phyloP scores from a whole-genome alignment of 2,329 filamentous ascomycete genomes.

The Graphiopsis chlorocephala region DNA sequence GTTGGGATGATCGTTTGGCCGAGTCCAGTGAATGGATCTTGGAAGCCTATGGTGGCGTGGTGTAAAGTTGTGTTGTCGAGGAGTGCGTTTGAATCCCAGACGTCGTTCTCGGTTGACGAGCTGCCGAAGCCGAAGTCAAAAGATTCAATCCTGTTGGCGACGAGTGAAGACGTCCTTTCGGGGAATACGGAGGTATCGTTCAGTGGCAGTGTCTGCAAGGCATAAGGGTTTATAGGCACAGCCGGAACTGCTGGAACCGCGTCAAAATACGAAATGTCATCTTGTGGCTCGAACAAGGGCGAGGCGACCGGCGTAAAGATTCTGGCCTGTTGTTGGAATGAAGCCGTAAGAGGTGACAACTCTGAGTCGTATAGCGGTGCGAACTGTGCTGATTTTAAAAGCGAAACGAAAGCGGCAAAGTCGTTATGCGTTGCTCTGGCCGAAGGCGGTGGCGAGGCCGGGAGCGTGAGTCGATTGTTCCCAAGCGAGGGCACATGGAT shows the following conservation, averaged over 20 bases:
- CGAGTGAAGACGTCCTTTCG: slow-evolving; percentile 26
- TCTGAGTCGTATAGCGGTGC: slow-evolving; percentile 27
- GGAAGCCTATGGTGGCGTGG: not conserved
- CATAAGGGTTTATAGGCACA: slow-evolving; percentile 22
- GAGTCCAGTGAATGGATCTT: slow-evolving; percentile 25
- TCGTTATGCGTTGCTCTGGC: slow-evolving; percentile 40
- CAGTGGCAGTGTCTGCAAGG: slow-evolving; percentile 25
- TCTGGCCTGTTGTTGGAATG: slow-evolving; percentile 29
- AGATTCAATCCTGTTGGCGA: slow-evolving; percentile 26
- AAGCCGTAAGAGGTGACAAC: slow-evolving; percentile 31
- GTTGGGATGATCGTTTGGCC: slow-evolving; percentile 20
- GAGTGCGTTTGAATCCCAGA: not conserved
- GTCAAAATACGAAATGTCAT: slow-evolving; percentile 12
- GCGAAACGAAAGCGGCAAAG: slow-evolving; percentile 33
- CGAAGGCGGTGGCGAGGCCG: slow-evolving; percentile 47
- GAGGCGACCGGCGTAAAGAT: slow-evolving; percentile 32
- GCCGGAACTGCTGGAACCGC: slow-evolving; percentile 18
- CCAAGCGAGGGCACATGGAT: slow-evolving; percentile 46
- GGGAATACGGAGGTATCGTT: slow-evolving; percentile 32
- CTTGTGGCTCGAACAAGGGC: slow-evolving; percentile 21
- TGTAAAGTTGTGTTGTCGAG: not conserved
- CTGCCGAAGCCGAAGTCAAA: slow-evolving; percentile 34
- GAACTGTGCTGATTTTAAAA: slow-evolving; percentile 9
- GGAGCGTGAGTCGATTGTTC: slow-evolving; percentile 23
- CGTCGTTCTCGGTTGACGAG: not conserved